Conservation (phyloP, 345 rosid genomes). For the Pistacia atlantica region DNA sequence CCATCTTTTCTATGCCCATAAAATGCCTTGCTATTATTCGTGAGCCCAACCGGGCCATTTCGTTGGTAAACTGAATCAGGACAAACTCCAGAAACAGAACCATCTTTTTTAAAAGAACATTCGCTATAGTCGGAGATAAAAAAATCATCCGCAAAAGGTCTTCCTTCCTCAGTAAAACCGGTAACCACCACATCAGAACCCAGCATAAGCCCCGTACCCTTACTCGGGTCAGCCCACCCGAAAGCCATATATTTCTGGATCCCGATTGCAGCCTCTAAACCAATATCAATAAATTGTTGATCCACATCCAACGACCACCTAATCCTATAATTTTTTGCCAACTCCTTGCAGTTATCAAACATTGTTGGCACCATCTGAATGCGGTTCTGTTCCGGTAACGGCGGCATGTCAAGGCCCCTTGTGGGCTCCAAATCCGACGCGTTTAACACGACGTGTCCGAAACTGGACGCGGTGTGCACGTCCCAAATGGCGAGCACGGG, state of each 20-base stretch:
- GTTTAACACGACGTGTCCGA: constrained; percentile 70
- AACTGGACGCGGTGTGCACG: constrained; percentile 61
- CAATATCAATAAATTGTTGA: constrained; percentile 65
- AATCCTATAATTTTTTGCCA: constrained; percentile 63
- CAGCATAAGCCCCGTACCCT: constrained; percentile 54
- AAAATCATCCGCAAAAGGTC: constrained; percentile 86
- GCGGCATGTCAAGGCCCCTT: constrained; percentile 32
- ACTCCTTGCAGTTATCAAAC: constrained; percentile 79
- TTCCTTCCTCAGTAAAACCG: constrained; percentile 72
- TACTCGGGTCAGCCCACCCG: constrained; percentile 78
- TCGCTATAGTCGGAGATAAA: constrained; percentile 70
- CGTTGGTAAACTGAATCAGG: constrained; percentile 74
- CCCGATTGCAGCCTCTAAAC: constrained; percentile 72
- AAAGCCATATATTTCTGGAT: constrained; percentile 84
- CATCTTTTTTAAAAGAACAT: constrained; percentile 60
- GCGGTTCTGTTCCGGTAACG: constrained; percentile 33
- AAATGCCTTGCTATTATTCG: constrained; percentile 66
- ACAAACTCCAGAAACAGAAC: constrained; percentile 76
- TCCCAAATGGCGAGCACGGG: constrained; percentile 75
- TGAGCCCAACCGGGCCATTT: constrained; percentile 45
- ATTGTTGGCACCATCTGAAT: constrained; percentile 49
- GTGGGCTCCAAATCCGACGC: constrained; percentile 28
- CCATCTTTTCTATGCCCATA: constrained; percentile 97
- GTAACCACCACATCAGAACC: constrained; percentile 83
- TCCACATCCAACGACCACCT: constrained; percentile 77